Percentiles rank a stretch among this genome's conserved stretches.
Conservation (phyloP, 2,329 filamentous ascomycete species). For the Trichoderma sp. region DNA sequence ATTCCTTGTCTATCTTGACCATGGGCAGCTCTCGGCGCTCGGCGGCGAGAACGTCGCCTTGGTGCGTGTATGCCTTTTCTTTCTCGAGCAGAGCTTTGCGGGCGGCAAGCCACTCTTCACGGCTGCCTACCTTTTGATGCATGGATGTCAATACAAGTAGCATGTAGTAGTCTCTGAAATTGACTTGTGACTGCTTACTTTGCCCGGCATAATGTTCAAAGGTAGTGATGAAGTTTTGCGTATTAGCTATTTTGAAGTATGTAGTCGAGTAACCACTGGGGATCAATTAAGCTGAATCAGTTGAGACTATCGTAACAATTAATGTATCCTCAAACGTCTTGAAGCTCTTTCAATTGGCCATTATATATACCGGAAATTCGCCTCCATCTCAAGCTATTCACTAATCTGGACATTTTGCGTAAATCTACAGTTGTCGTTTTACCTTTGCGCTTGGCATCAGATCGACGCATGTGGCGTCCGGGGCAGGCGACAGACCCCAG, state of each 20-base stretch:
- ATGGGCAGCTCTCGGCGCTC: slow-evolving; percentile 43
- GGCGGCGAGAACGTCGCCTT: slow-evolving; percentile 35
- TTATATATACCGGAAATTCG: background rate
- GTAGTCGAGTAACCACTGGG: background rate
- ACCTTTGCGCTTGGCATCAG: background rate
- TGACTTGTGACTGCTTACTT: background rate
- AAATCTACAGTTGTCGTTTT: background rate
- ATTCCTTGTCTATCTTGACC: slow-evolving; percentile 41
- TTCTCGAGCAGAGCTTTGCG: slow-evolving; percentile 40
- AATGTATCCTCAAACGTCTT: background rate
- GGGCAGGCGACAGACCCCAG: background rate
- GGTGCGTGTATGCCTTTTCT: slow-evolving; percentile 39
- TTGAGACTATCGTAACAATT: no score
- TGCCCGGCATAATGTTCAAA: background rate
- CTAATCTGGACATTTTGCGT: background rate
- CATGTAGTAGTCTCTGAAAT: background rate
- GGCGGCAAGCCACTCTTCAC: slow-evolving; percentile 40
- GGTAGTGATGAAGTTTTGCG: background rate
- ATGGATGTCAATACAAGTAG: background rate
- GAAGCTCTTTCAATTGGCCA: background rate
- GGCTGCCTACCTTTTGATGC: slow-evolving; percentile 34
- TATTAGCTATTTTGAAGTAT: background rate
- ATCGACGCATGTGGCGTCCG: slow-evolving; percentile 14
- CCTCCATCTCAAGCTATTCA: background rate
- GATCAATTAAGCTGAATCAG: background rate